A percentile compares a stretch with the other conserved stretches of the same genome.
phyloP scores from a whole-genome alignment of 2,329 filamentous ascomycete species.

The Aspergillus transmontanensis region DNA sequence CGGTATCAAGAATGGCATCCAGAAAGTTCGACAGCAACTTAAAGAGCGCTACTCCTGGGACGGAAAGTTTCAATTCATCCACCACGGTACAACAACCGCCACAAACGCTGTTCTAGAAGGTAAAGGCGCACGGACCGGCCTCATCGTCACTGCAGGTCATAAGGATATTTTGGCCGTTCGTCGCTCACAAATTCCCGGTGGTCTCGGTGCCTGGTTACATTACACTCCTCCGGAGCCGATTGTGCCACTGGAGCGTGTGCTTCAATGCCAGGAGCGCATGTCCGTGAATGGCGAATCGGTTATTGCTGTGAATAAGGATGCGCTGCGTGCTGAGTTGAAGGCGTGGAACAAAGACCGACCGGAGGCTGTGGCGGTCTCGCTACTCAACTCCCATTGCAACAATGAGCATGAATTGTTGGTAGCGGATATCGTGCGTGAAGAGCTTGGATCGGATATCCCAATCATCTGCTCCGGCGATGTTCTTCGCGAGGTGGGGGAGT shows the following conservation, averaged over 20 bases:
- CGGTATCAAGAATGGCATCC: constrained; percentile 50
- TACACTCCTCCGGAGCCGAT: constrained; percentile 52
- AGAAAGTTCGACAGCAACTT: constrained; percentile 44
- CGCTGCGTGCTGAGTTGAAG: constrained; percentile 42
- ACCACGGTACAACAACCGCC: constrained; percentile 54
- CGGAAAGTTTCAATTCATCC: constrained; percentile 52
- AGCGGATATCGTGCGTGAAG: constrained; percentile 43
- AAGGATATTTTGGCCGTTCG: constrained; percentile 52
- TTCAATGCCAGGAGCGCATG: constrained; percentile 50
- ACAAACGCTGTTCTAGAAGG: constrained; percentile 55
- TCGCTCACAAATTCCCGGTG: constrained; percentile 55
- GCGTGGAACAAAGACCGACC: constrained; percentile 44
- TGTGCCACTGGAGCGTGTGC: constrained; percentile 52
- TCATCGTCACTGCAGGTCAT: constrained; percentile 53
- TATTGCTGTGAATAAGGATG: constrained; percentile 41
- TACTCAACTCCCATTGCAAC: constrained; percentile 53
- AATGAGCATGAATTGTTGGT: constrained; percentile 46
- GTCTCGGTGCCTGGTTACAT: constrained; percentile 54
- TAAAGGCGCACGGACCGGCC: constrained; percentile 51
- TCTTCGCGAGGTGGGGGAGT: constrained; percentile 52
- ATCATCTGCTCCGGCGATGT: constrained; percentile 52
- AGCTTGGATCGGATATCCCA: constrained; percentile 46
- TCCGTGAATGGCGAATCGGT: constrained; percentile 47
- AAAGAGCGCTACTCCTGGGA: constrained; percentile 44
- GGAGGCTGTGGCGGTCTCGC: constrained; percentile 50